These are phyloP conservation scores for Prunella vulgaris DNA, from an alignment of 257 asterid genomes.

Conservation along the genomic window DNA sequence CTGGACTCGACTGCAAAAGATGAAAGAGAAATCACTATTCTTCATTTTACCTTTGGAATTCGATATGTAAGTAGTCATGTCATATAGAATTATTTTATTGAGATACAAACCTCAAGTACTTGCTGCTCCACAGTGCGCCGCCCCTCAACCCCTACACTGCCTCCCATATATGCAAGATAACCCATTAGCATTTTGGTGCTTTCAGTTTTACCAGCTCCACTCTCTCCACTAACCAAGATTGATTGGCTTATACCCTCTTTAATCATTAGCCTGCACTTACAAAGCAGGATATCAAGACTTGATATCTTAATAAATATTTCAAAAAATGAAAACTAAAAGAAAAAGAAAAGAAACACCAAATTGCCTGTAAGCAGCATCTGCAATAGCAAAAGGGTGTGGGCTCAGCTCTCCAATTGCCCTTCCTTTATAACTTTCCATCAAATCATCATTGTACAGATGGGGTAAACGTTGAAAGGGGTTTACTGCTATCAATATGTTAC, in stretches of 20 bases:
- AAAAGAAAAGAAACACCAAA: background rate
- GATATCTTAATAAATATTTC: background rate
- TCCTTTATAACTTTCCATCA: slow-evolving; percentile 79
- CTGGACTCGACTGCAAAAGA: slow-evolving; percentile 81
- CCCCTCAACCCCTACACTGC: slow-evolving; percentile 57
- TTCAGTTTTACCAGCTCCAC: slow-evolving; percentile 98
- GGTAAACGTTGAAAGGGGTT: slow-evolving; percentile 78
- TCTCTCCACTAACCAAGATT: slow-evolving; percentile 94
- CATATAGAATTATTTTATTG: background rate
- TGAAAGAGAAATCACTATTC: slow-evolving; percentile 1
- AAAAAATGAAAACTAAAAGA: no score
- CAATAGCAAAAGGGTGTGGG: slow-evolving; percentile 90
- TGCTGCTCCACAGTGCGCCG: slow-evolving; percentile 73
- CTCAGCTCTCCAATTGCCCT: slow-evolving; percentile 67
- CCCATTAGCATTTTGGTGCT: slow-evolving; percentile 84
- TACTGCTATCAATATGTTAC: slow-evolving; percentile 87
- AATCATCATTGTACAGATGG: slow-evolving; percentile 57
- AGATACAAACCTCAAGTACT: slow-evolving; percentile 79
- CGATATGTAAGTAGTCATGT: background rate
- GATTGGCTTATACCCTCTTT: slow-evolving; percentile 70
- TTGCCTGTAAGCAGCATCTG: slow-evolving; percentile 89
- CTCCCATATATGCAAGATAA: slow-evolving; percentile 92
- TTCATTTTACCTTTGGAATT: background rate
- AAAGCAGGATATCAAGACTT: no score
- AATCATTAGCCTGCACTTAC: slow-evolving; percentile 66